phyloP scores from a whole-genome alignment of 2,329 filamentous ascomycete genomes.

The Aspergillus spinulosporus region DNA sequence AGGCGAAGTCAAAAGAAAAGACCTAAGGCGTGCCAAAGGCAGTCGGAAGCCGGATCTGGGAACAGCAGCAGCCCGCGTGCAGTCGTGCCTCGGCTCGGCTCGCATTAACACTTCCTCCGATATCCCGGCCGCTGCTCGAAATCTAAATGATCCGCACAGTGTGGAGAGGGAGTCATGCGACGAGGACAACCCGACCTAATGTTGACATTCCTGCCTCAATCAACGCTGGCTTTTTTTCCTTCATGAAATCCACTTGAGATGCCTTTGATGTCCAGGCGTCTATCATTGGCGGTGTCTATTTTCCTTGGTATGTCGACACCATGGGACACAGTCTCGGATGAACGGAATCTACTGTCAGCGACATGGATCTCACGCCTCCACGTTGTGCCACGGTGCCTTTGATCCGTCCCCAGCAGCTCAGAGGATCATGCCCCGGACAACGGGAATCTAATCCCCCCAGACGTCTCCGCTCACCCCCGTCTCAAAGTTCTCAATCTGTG shows the following conservation, averaged over 20 bases:
- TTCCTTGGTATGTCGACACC: not conserved
- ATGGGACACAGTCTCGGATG: slow-evolving; percentile 10
- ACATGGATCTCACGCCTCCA: not conserved
- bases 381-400: slow-evolving; percentile 2
- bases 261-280: no score
- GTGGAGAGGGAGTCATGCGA: not conserved
- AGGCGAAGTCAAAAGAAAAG: not conserved
- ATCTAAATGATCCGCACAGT: not conserved
- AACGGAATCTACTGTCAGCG: slow-evolving; percentile 15
- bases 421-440: slow-evolving; percentile 4
- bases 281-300: not conserved
- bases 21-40: not conserved
- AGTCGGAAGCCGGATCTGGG: slow-evolving; percentile 12
- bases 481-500: no score
- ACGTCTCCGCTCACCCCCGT: not conserved
- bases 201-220: no score
- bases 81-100: slow-evolving; percentile 29
- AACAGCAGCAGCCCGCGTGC: not conserved
- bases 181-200: not conserved
- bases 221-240: not conserved
- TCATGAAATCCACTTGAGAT: not conserved
- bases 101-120: slow-evolving; percentile 17
- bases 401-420: not conserved
- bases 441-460: slow-evolving; percentile 7
- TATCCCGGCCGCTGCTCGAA: not conserved